Conservation (phyloP, 768 basidiomycete genomes). For the Rhizopogon vesiculosus region DNA sequence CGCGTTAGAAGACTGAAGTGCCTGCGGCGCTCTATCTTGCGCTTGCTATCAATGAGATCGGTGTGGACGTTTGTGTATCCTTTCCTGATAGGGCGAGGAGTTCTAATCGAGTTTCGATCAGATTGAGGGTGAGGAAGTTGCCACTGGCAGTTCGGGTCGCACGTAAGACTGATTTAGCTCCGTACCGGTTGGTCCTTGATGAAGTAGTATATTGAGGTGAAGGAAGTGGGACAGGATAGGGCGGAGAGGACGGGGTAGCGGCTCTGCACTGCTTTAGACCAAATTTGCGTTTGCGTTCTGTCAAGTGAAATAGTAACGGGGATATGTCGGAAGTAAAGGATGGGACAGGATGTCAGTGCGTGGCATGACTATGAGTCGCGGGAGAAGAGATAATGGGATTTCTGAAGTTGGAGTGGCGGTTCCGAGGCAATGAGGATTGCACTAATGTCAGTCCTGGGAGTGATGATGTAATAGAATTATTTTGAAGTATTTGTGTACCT, state of each 20-base stretch:
- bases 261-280: not conserved
- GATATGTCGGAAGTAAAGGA: not conserved
- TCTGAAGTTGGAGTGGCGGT: not conserved
- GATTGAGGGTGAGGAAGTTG: conserved; percentile 1
- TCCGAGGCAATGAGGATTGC: not conserved
- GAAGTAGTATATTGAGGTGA: not conserved
- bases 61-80: not conserved
- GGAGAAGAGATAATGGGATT: not conserved
- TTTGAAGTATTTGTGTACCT: not conserved
- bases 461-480: not conserved
- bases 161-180: conserved; percentile 1
- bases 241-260: not conserved
- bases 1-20: not conserved
- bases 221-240: not conserved
- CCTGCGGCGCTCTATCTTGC: not conserved
- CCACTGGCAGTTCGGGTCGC: not conserved
- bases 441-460: not conserved
- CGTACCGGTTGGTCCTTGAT: not conserved
- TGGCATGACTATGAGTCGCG: not conserved
- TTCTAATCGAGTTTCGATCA: not conserved
- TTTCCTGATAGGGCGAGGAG: not conserved
- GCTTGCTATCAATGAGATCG: not conserved
- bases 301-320: not conserved
- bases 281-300: not conserved
- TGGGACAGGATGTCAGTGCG: not conserved